Percentiles rank a stretch among this genome's conserved stretches.
Conservation (phyloP, 2,329 filamentous ascomycete genomes). For the Trichophyton verrucosum region DNA sequence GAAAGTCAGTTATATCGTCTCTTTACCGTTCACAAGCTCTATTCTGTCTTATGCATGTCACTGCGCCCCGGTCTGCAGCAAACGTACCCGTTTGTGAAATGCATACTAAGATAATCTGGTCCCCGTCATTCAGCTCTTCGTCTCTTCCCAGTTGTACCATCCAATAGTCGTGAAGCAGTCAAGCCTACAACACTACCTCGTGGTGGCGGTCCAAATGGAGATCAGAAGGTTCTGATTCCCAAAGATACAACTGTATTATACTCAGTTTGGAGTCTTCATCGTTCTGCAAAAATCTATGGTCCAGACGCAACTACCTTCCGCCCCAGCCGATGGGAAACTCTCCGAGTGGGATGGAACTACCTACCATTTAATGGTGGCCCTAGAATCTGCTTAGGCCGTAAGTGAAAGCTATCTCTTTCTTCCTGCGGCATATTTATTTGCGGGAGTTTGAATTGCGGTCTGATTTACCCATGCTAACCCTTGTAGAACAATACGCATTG, state of each 20-base stretch:
- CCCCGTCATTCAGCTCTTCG: constrained; percentile 33
- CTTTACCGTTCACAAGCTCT: background rate
- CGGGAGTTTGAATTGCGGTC: background rate
- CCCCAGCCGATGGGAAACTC: constrained; percentile 57
- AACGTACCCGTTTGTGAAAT: background rate
- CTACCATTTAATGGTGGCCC: constrained; percentile 66
- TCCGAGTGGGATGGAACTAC: constrained; percentile 58
- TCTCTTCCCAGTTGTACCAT: constrained; percentile 43
- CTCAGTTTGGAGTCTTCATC: constrained; percentile 42
- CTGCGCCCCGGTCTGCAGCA: background rate
- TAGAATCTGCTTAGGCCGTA: constrained; percentile 49
- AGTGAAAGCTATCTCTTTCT: background rate
- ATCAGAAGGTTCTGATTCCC: constrained; percentile 36
- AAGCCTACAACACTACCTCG: constrained; percentile 40
- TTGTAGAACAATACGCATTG: constrained; percentile 42
- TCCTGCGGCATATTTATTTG: background rate
- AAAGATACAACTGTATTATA: constrained; percentile 34
- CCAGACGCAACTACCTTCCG: constrained; percentile 25
- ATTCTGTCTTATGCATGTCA: background rate
- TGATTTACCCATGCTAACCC: background rate
- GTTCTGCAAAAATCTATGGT: constrained; percentile 33
- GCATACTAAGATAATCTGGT: background rate
- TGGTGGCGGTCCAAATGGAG: constrained; percentile 37
- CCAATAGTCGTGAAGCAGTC: constrained; percentile 40
- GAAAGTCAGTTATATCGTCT: constrained; percentile 18